Percentiles rank a stretch among this genome's conserved stretches.
phyloP scores from a whole-genome alignment of 345 rosid genomes.

The Citrus hindsii region DNA sequence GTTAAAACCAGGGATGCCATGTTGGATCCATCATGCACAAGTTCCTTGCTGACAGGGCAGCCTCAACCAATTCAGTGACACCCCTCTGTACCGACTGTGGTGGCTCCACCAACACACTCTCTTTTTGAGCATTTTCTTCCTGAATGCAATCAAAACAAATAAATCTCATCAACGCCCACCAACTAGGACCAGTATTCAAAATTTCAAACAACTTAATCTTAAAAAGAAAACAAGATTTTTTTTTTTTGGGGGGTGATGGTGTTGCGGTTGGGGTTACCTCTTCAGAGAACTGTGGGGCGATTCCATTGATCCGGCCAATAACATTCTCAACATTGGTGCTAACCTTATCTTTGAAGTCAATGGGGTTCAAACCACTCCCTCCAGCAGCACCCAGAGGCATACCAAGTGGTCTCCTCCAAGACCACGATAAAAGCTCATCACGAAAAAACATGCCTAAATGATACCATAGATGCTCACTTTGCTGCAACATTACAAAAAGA shows the following conservation, averaged over 20 bases:
- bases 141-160: slow-evolving; percentile 21
- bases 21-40: slow-evolving; percentile 99
- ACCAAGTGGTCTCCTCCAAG: slow-evolving; percentile 91
- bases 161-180: background rate
- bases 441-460: slow-evolving; percentile 99
- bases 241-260: background rate
- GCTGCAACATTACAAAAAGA: slow-evolving; percentile 43
- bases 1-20: slow-evolving; percentile 99
- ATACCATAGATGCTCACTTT: slow-evolving; percentile 86
- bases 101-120: slow-evolving; percentile 47
- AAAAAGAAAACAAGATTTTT: background rate
- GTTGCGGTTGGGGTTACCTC: slow-evolving; percentile 46
- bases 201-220: background rate
- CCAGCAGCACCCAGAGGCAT: slow-evolving; percentile 60
- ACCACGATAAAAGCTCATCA: slow-evolving; percentile 90
- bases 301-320: slow-evolving; percentile 63
- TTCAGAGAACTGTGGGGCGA: slow-evolving; percentile 82
- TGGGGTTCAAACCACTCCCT: slow-evolving; percentile 60
- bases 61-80: slow-evolving; percentile 78
- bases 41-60: slow-evolving; percentile 88
- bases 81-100: slow-evolving; percentile 94
- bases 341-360: slow-evolving; percentile 75
- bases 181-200: background rate
- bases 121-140: slow-evolving; percentile 56
- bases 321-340: slow-evolving; percentile 73